Conservation (phyloP, 2,329 filamentous ascomycete genomes). For the Colletotrichum sp. region DNA sequence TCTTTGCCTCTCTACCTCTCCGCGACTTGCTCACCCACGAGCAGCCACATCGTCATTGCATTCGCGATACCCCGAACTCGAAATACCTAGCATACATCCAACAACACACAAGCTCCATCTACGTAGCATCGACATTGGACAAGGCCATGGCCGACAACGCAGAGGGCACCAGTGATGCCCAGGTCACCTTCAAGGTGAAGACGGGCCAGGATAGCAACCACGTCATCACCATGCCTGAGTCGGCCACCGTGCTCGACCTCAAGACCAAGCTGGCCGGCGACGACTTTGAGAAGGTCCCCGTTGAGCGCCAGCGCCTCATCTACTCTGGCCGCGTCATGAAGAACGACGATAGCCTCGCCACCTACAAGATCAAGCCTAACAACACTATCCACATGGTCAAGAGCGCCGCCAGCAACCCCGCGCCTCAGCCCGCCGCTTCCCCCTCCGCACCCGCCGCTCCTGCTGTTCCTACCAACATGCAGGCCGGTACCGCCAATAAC, state of each 20-base stretch:
- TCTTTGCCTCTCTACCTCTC: background rate
- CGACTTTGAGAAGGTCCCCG: conserved; percentile 86
- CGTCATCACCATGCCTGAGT: conserved; percentile 78
- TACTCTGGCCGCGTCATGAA: conserved; percentile 98
- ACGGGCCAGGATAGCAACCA: conserved; percentile 91
- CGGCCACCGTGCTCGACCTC: conserved; percentile 81
- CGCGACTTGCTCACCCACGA: background rate
- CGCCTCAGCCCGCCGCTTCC: conserved; percentile 46
- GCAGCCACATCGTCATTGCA: background rate
- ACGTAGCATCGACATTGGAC: background rate
- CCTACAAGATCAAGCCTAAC: conserved; percentile 94
- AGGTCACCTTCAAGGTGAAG: conserved; percentile 97
- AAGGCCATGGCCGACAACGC: conserved; percentile 68
- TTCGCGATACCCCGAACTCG: background rate
- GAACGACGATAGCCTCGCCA: conserved; percentile 83
- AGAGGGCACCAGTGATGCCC: conserved; percentile 67
- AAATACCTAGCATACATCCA: background rate
- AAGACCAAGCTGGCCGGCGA: conserved; percentile 85
- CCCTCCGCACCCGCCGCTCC: conserved; percentile 54
- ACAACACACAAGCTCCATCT: background rate
- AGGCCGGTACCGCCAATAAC: conserved; percentile 84
- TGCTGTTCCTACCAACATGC: conserved; percentile 77
- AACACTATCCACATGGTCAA: conserved; percentile 98
- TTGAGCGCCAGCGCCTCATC: conserved; percentile 91
- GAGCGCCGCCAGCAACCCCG: conserved; percentile 85